A percentile compares a stretch with the other conserved stretches of the same genome.
Evolutionary conservation across 2,329 filamentous ascomycete genomes (phyloP).

Genomic region (Pseudogymnoascus sp.): DNA sequence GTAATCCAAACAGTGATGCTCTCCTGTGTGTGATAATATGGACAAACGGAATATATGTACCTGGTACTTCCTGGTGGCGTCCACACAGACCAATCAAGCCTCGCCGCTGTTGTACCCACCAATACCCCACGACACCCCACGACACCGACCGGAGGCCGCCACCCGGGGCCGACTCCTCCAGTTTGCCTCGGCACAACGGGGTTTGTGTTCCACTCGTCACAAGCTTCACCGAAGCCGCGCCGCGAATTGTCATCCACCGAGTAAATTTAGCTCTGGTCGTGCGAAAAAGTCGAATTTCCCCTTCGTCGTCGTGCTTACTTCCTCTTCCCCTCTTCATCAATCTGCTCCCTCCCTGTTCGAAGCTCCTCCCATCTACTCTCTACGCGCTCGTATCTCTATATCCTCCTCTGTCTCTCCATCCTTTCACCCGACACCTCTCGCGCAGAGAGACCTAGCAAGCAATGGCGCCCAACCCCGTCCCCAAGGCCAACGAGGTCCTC

Average conservation of each 20-base stretch:
- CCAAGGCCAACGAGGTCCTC: conserved; percentile 2
- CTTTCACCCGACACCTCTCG: background rate
- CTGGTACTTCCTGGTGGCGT: background rate
- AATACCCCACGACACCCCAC: background rate
- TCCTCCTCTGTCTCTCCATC: background rate
- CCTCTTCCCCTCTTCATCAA: background rate
- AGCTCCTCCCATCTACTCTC: background rate
- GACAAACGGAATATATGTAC: background rate
- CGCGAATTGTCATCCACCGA: background rate
- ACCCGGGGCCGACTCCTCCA: background rate
- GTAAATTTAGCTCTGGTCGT: conserved; percentile 4
- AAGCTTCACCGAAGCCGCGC: conserved; percentile 7
- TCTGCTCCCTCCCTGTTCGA: background rate
- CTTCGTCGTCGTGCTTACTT: background rate
- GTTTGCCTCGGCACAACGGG: conserved; percentile 3
- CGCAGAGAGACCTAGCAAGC: background rate
- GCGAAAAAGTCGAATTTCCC: background rate
- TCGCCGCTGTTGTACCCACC: background rate
- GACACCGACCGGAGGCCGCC: background rate
- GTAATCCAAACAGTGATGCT: background rate
- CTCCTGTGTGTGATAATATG: background rate
- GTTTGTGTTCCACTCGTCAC: conserved; percentile 4
- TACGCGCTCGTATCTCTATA: background rate
- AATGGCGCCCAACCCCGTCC: background rate
- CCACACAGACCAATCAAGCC: background rate